A percentile compares a stretch with the other conserved stretches of the same genome.
These are phyloP conservation scores for Gentiana dahurica DNA, from an alignment of 257 asterid genomes.

Conservation along the genomic window DNA sequence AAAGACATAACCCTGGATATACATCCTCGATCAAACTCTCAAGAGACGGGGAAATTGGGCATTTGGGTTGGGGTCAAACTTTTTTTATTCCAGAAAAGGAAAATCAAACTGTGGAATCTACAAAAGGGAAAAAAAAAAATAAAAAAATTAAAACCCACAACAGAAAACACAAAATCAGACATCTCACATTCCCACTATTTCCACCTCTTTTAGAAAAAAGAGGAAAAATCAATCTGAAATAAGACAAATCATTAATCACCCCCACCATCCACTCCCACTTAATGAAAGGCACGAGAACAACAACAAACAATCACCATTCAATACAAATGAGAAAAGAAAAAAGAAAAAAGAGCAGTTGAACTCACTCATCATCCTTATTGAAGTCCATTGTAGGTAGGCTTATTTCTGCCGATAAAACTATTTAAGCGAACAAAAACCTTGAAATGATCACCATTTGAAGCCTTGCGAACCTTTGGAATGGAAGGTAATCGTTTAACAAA, in stretches of 20 bases:
- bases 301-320: conserved; percentile 7
- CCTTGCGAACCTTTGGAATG: no score
- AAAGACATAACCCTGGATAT: no score
- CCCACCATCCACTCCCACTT: neutral
- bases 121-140: neutral
- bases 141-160: conserved; percentile 8
- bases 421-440: no score
- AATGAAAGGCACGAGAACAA: neutral
- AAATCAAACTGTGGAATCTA: no score
- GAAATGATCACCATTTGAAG: no score
- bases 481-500: no score
- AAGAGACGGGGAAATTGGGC: no score
- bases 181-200: conserved; percentile 13
- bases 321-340: neutral
- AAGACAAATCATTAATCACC: conserved; percentile 5
- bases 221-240: neutral
- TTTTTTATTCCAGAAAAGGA: neutral
- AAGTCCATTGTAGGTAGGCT: conserved; percentile 24
- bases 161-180: conserved; percentile 4
- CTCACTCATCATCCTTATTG: conserved; percentile 42
- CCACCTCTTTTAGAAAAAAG: neutral
- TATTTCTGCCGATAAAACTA: no score
- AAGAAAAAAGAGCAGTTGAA: conserved; percentile 4
- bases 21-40: no score
- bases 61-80: neutral